Base-by-base conservation (phyloP, 257 asterid genomes). In the Salvia hispanica region DNA sequence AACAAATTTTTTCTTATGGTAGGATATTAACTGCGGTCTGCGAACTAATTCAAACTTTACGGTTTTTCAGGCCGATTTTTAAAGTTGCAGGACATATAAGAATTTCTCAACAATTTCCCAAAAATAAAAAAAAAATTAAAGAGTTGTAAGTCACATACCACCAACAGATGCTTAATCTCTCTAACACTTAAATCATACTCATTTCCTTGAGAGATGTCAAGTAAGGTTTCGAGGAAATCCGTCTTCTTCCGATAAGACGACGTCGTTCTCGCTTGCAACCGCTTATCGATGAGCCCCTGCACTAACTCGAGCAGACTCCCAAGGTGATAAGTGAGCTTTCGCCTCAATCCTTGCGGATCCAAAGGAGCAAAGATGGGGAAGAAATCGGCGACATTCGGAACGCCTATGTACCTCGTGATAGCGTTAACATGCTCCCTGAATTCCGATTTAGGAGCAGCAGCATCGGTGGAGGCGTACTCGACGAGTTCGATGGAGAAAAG, bases 151-250 rank as follows among this genome's bases (percentile, higher is more conserved):
- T 34, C 37, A 3, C 45, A 4, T 0, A 62, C 67, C 67, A 62
- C 43, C 7, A 45, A 34, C 10, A 62, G 2, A 25, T 62, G 67
- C 10, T 62, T 44, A 21, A 62, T 48, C 25, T 62, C 67, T 7
- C 45, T 12, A 12, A 62, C 9, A 10, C 42, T 21, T 11, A 62
- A 15, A 2, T 44, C 67, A 7, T 62, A 43, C 42, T 62, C 67
- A 12, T 62, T 44, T 11, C 52, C 67, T n/a, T n/a, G n/a, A n/a
- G n/a, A n/a, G n/a, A n/a, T n/a, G n/a, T n/a, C n/a, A n/a, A n/a
- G n/a, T n/a, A n/a, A n/a, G n/a, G n/a, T n/a, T n/a, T n/a, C n/a
- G n/a, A n/a, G n/a, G n/a, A n/a, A n/a, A n/a, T n/a, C n/a, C n/a
- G n/a, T n/a, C n/a, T n/a, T n/a, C n/a, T n/a, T n/a, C n/a, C n/a